A percentile compares a stretch with the other conserved stretches of the same genome.
These are phyloP conservation scores for Abrus precatorius DNA, from an alignment of 306 rosid genomes.

Conservation along the genomic window DNA sequence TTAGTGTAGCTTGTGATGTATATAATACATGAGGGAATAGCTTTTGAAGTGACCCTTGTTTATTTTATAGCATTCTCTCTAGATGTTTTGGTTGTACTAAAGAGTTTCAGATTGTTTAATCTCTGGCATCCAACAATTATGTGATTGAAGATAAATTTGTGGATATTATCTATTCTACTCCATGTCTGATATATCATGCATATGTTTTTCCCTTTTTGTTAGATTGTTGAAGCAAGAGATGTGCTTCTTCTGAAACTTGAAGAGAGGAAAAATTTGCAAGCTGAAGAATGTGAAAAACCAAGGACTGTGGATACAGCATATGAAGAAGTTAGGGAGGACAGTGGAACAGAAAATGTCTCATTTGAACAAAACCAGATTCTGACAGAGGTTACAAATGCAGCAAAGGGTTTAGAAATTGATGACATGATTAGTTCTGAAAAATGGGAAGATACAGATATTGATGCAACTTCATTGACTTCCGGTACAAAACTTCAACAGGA, in stretches of 20 bases:
- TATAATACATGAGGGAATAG: conserved; percentile 3
- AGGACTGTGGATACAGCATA: conserved; percentile 28
- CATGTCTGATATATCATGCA: conserved; percentile 12
- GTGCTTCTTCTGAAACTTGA: conserved; percentile 65
- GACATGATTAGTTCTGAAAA: conserved; percentile 59
- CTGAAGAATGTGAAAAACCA: conserved; percentile 48
- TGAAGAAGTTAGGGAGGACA: conserved; percentile 52
- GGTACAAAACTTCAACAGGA: conserved; percentile 58
- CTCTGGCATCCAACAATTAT: conserved; percentile 20
- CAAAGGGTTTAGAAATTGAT: conserved; percentile 56
- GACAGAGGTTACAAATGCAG: conserved; percentile 51
- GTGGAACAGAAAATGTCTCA: conserved; percentile 46
- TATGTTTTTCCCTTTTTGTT: conserved; percentile 36
- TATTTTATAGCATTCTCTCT: conserved; percentile 11
- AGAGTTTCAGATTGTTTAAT: conserved; percentile 30
- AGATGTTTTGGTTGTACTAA: conserved; percentile 20
- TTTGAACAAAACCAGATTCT: conserved; percentile 44
- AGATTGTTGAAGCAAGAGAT: conserved; percentile 86
- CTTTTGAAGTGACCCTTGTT: neutral
- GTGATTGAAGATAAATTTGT: conserved; percentile 15
- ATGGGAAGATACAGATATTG: conserved; percentile 58
- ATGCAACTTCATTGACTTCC: conserved; percentile 54
- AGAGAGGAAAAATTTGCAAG: conserved; percentile 56
- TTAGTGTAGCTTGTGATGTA: conserved; percentile 25
- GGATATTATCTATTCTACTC: conserved; percentile 23